Conservation (phyloP, 2,329 filamentous ascomycete genomes). For the Bipolaris oryzae region DNA sequence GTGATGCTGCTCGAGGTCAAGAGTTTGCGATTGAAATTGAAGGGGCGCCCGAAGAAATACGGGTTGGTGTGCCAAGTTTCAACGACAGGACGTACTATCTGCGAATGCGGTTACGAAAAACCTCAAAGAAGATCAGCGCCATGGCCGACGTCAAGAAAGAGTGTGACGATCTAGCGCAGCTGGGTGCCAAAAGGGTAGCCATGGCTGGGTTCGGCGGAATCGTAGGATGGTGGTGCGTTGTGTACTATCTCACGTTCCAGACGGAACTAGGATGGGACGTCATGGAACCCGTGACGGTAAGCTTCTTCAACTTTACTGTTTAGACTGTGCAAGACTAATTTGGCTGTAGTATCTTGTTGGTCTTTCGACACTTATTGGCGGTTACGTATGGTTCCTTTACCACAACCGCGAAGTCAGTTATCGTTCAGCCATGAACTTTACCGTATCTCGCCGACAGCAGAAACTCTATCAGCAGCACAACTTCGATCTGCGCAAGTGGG, state of each 20-base stretch:
- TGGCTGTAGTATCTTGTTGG: constrained; percentile 71
- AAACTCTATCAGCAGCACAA: constrained; percentile 76
- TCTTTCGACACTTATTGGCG: constrained; percentile 83
- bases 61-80: constrained; percentile 84
- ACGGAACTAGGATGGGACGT: constrained; percentile 88
- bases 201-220: constrained; percentile 78
- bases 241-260: constrained; percentile 71
- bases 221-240: constrained; percentile 78
- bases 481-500: constrained; percentile 79
- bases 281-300: constrained; percentile 80
- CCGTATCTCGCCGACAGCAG: constrained; percentile 77
- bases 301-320: constrained; percentile 8
- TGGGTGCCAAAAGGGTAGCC: constrained; percentile 77
- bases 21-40: constrained; percentile 87
- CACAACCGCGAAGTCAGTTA: constrained; percentile 90
- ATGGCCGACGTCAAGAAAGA: constrained; percentile 78
- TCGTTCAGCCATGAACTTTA: constrained; percentile 84
- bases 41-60: constrained; percentile 69
- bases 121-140: constrained; percentile 69
- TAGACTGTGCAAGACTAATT: constrained; percentile 4
- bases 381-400: constrained; percentile 92
- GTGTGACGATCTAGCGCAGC: constrained; percentile 79
- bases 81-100: constrained; percentile 89
- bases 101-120: constrained; percentile 74
- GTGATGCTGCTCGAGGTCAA: constrained; percentile 81